A percentile compares a stretch with the other conserved stretches of the same genome.
Evolutionary conservation across 164 flowering plant genomes (phyloP).

Genomic region (Cinnamomum micranthum): DNA sequence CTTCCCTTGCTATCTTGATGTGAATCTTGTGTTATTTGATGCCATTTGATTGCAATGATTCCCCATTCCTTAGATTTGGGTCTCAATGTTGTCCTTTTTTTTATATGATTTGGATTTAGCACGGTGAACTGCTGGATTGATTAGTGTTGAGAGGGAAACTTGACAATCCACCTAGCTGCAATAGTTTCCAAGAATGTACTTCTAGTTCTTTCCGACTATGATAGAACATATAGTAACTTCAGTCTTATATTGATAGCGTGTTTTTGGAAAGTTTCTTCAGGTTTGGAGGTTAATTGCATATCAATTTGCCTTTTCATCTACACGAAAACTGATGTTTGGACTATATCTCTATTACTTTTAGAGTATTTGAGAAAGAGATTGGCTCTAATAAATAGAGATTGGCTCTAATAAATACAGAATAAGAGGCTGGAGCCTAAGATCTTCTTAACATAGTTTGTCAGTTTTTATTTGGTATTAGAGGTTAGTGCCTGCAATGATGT

Average conservation of each 20-base stretch:
- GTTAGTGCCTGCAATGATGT: no score
- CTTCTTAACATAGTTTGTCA: no score
- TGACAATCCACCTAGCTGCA: not conserved
- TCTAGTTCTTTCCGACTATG: not conserved
- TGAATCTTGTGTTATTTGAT: no score
- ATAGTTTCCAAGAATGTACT: not conserved
- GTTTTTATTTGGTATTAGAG: no score
- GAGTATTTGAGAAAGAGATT: constrained; percentile 95
- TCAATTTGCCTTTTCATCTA: constrained; percentile 75
- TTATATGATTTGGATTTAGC: no score
- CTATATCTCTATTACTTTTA: constrained; percentile 80
- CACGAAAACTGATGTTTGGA: constrained; percentile 89
- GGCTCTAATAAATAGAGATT: constrained; percentile 95
- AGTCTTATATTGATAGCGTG: constrained; percentile 47
- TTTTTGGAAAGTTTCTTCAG: constrained; percentile 41
- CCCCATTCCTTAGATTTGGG: no score
- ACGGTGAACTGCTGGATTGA: no score
- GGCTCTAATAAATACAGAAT: constrained; percentile 93
- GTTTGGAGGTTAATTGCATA: constrained; percentile 70
- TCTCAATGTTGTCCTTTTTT: no score
- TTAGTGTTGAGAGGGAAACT: no score
- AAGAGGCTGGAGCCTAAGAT: constrained; percentile 22
- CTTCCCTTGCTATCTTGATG: no score
- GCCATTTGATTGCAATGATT: no score
- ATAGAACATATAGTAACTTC: not conserved